Evolutionary conservation across 1,139 yeast genomes (phyloP).

Genomic region (Protomyces pachydermus): DNA sequence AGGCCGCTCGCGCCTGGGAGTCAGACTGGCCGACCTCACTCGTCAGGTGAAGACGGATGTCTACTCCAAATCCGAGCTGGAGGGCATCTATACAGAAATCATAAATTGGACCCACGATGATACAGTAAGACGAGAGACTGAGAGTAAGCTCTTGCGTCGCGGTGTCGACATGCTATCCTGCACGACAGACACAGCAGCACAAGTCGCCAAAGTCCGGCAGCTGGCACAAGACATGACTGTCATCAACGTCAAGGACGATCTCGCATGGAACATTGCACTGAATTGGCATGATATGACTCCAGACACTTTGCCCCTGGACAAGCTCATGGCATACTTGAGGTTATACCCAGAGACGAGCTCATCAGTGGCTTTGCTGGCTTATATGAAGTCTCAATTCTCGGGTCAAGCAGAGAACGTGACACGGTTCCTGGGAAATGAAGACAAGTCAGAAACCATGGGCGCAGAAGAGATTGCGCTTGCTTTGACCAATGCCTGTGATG

Average conservation of each 20-base stretch:
- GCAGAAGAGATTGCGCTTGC: slow-evolving; percentile 38
- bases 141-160: slow-evolving; percentile 56
- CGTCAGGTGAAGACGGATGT: slow-evolving; percentile 50
- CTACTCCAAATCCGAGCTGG: slow-evolving; percentile 49
- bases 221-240: slow-evolving; percentile 70
- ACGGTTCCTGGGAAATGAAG: background rate
- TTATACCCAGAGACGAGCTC: slow-evolving; percentile 60
- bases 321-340: slow-evolving; percentile 50
- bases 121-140: slow-evolving; percentile 52
- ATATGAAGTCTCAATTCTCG: slow-evolving; percentile 31
- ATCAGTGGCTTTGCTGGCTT: slow-evolving; percentile 49
- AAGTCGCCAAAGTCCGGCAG: slow-evolving; percentile 46
- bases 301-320: slow-evolving; percentile 48
- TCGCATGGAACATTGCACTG: slow-evolving; percentile 71
- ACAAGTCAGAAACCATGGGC: background rate
- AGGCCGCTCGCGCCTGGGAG: slow-evolving; percentile 35
- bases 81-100: slow-evolving; percentile 51
- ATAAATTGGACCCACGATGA: slow-evolving; percentile 64
- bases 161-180: slow-evolving; percentile 52
- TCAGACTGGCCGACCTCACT: slow-evolving; percentile 34
- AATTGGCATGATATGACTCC: slow-evolving; percentile 69
- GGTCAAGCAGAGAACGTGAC: background rate
- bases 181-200: slow-evolving; percentile 44
- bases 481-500: slow-evolving; percentile 37
- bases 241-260: slow-evolving; percentile 54